Conservation (phyloP, 1,139 yeast genomes). For the Kodamaea plutei region DNA sequence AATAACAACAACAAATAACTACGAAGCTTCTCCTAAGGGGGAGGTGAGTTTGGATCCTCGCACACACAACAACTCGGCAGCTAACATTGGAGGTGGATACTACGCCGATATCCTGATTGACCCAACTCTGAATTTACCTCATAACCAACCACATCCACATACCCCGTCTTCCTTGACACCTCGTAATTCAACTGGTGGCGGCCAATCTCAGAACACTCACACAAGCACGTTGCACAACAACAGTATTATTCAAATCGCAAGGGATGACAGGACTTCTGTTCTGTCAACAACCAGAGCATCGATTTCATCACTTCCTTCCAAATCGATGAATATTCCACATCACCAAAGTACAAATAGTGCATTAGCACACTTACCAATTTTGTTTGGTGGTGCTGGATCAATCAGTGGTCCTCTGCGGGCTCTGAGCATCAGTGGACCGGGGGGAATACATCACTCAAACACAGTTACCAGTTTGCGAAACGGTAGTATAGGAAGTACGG, state of each 20-base stretch:
- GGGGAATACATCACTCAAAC: constrained; percentile 28
- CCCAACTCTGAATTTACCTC: constrained; percentile 48
- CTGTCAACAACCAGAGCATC: constrained; percentile 35
- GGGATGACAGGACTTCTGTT: constrained; percentile 38
- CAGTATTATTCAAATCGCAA: constrained; percentile 41
- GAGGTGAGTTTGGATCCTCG: constrained; percentile 35
- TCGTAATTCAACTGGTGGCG: constrained; percentile 27
- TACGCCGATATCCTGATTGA: constrained; percentile 45
- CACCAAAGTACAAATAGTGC: constrained; percentile 40
- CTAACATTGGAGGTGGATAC: constrained; percentile 41
- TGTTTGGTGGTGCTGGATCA: constrained; percentile 42
- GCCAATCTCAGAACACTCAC: constrained; percentile 5
- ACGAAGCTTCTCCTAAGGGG: constrained; percentile 29
- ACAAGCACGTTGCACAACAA: constrained; percentile 28
- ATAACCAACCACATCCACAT: constrained; percentile 39
- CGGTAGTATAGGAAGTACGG: constrained; percentile 32
- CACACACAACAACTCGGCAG: constrained; percentile 26
- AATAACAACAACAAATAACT: constrained; percentile 15
- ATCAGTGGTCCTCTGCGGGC: constrained; percentile 41
- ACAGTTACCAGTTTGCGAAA: constrained; percentile 40
- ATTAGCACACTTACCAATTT: constrained; percentile 43
- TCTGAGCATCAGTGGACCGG: constrained; percentile 38
- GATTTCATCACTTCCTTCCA: constrained; percentile 43
- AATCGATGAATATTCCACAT: constrained; percentile 48
- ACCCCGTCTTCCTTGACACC: constrained; percentile 32